These are phyloP conservation scores for Globisporangium heterothallicum DNA, from an alignment of 352 stramenopile genomes.

Conservation along the genomic window DNA sequence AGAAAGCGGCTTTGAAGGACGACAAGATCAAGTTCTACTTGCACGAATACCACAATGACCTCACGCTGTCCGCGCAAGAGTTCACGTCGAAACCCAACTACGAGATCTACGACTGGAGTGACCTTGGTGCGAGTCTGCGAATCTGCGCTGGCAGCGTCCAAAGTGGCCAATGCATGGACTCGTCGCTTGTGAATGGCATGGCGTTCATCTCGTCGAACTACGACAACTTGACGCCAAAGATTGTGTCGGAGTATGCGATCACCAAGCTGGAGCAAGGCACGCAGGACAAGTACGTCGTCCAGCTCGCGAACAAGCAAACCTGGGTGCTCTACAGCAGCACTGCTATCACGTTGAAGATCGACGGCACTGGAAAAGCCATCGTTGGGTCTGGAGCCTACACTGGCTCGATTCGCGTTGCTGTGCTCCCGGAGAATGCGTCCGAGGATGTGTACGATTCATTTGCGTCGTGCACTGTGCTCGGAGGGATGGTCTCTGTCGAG, in stretches of 20 bases:
- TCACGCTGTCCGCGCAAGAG: constrained; percentile 57
- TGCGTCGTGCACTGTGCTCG: constrained; percentile 45
- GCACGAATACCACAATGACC: constrained; percentile 57
- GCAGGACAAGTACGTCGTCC: constrained; percentile 48
- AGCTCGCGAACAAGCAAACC: constrained; percentile 62
- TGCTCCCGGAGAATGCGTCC: constrained; percentile 35
- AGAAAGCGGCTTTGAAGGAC: constrained; percentile 34
- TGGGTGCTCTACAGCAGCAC: constrained; percentile 70
- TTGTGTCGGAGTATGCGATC: constrained; percentile 48
- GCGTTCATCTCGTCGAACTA: constrained; percentile 65
- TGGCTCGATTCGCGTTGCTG: constrained; percentile 48
- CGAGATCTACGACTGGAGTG: constrained; percentile 58
- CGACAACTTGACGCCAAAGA: constrained; percentile 40
- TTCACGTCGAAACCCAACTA: constrained; percentile 51
- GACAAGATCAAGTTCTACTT: constrained; percentile 53
- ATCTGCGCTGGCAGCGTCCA: constrained; percentile 28
- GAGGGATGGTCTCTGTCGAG: constrained; percentile 42
- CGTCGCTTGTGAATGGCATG: constrained; percentile 61
- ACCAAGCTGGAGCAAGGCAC: constrained; percentile 28
- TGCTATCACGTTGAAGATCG: constrained; percentile 33
- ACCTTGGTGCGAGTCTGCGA: constrained; percentile 53
- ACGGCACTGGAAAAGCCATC: constrained; percentile 34
- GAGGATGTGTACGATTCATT: constrained; percentile 52
- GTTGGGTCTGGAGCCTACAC: constrained; percentile 33
- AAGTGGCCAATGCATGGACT: constrained; percentile 41